A percentile compares a stretch with the other conserved stretches of the same genome.
Conservation (phyloP, 2,329 filamentous ascomycete genomes). For the Byssoonygena ceratinophila region DNA sequence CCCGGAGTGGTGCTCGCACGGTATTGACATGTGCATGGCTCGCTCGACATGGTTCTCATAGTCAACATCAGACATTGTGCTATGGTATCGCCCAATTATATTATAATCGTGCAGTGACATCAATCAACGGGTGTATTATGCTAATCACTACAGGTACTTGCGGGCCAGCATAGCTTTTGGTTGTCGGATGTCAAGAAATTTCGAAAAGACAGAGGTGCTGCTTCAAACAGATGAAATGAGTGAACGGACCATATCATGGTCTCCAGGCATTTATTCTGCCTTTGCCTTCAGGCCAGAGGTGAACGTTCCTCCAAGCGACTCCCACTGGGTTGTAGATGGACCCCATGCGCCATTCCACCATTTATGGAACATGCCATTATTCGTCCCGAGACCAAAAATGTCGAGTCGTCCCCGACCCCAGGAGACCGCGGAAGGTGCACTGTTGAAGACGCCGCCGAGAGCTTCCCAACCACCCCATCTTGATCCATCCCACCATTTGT, state of each 20-base stretch:
- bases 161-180: not conserved
- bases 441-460: conserved; percentile 18
- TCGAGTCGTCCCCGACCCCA: conserved; percentile 19
- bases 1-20: no score
- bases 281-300: not conserved
- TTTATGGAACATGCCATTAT: conserved; percentile 16
- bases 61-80: no score
- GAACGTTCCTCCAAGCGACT: conserved; percentile 15
- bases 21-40: no score
- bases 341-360: conserved; percentile 15
- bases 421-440: conserved; percentile 16
- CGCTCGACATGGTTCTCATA: no score
- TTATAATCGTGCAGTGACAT: no score
- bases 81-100: no score
- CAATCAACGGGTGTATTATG: no score
- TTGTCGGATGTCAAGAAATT: no score
- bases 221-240: no score
- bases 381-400: conserved; percentile 19
- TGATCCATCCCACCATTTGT: conserved; percentile 16
- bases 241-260: no score
- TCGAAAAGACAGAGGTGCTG: not conserved
- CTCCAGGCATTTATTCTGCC: not conserved
- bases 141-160: not conserved
- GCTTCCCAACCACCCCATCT: conserved; percentile 14
- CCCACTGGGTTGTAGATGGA: conserved; percentile 11